Evolutionary conservation across 345 rosid species (phyloP).

Genomic region (Eucalyptus marginata): DNA sequence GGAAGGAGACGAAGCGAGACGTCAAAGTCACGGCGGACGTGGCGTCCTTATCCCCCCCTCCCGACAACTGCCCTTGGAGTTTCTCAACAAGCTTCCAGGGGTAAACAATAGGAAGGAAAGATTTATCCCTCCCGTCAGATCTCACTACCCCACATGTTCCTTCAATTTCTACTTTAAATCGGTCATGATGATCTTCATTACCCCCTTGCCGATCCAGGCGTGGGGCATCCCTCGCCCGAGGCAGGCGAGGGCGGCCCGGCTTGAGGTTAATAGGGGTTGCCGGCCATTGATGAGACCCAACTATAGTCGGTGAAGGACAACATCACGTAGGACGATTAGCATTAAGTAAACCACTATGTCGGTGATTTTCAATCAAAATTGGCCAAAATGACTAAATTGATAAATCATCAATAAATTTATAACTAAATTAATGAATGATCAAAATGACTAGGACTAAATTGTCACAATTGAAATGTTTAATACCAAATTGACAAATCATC

Average conservation of each 20-base stretch:
- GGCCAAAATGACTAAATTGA: rapidly evolving
- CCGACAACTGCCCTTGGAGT: background rate
- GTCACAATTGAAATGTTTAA: rapidly evolving
- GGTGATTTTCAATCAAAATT: too few relatives aligned
- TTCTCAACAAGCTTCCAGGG: background rate
- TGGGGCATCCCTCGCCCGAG: background rate
- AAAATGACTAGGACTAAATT: background rate
- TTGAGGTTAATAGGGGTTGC: background rate
- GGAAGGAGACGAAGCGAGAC: background rate
- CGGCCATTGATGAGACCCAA: background rate
- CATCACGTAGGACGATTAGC: background rate
- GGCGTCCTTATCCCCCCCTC: background rate
- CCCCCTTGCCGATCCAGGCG: background rate
- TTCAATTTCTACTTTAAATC: background rate
- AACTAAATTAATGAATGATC: background rate
- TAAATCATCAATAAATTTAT: background rate
- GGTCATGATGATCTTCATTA: background rate
- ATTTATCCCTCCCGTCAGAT: background rate
- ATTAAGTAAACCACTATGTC: too few relatives aligned
- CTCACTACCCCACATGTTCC: background rate
- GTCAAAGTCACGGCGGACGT: background rate
- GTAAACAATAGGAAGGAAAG: background rate
- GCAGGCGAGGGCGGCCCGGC: background rate
- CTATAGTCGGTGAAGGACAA: background rate
- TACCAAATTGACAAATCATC: too few relatives aligned